phyloP scores from a whole-genome alignment of 2,329 filamentous ascomycete species.

The Apiospora arundinis region DNA sequence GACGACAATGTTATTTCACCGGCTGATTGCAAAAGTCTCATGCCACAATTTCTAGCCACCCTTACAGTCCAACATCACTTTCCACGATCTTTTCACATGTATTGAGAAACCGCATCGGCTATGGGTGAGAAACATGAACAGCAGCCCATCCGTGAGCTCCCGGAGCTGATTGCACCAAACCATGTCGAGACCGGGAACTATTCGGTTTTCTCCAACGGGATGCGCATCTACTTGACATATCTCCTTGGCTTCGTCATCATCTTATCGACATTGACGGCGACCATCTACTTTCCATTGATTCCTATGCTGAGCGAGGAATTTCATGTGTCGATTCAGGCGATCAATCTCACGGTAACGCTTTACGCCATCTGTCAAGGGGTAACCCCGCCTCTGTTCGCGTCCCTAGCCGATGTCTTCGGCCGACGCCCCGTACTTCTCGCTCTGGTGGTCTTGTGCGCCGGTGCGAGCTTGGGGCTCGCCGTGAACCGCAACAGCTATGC shows the following conservation, averaged over 20 bases:
- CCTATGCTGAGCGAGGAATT: conserved; percentile 16
- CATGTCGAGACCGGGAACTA: not conserved
- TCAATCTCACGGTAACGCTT: conserved; percentile 26
- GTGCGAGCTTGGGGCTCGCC: conserved; percentile 47
- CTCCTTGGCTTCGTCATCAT: conserved; percentile 24
- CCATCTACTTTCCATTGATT: conserved; percentile 27
- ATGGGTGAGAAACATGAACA: too few relatives aligned
- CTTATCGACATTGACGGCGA: conserved; percentile 24
- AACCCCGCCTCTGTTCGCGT: conserved; percentile 18
- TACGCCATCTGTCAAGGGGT: conserved; percentile 24
- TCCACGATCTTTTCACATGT: too few relatives aligned
- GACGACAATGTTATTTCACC: not conserved
- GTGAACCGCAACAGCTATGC: conserved; percentile 44
- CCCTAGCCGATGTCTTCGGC: conserved; percentile 21
- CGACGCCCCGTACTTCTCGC: not conserved
- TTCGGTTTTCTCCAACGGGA: not conserved
- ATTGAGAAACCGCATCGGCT: too few relatives aligned
- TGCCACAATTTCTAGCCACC: too few relatives aligned
- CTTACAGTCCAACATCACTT: too few relatives aligned
- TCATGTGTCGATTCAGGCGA: conserved; percentile 21
- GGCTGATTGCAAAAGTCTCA: too few relatives aligned
- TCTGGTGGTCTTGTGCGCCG: conserved; percentile 45
- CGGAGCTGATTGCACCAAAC: not conserved
- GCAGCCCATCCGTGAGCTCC: too few relatives aligned
- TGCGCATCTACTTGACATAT: conserved; percentile 5